Evolutionary conservation across 192 early-diverging fungal species (phyloP).

Genomic region (Coemansia sp.): DNA sequence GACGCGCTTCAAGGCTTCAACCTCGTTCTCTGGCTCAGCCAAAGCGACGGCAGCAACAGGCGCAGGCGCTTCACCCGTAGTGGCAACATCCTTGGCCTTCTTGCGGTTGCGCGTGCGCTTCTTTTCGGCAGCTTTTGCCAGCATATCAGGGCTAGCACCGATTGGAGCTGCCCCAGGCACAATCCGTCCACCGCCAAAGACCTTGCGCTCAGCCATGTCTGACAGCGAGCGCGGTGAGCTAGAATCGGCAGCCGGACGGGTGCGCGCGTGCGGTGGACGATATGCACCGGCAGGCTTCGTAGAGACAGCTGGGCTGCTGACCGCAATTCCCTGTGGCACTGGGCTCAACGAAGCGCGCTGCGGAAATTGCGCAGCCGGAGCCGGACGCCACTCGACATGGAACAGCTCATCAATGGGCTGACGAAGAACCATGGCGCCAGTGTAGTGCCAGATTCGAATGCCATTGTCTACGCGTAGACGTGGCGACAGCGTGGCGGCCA

Average conservation of each 20-base stretch:
- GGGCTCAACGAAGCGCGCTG: slow-evolving; percentile 78
- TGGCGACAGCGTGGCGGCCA: slow-evolving; percentile 90
- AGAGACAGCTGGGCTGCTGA: slow-evolving; percentile 42
- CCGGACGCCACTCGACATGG: slow-evolving; percentile 75
- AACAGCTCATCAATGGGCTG: slow-evolving; percentile 84
- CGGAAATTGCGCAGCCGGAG: slow-evolving; percentile 65
- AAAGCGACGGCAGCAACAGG: slow-evolving; percentile 1
- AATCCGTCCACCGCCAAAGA: slow-evolving; percentile 10
- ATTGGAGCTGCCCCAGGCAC: slow-evolving; percentile 40
- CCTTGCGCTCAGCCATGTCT: slow-evolving; percentile 37
- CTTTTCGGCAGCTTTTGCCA: slow-evolving; percentile 46
- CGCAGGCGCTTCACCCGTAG: slow-evolving; percentile 19
- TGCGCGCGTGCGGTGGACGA: slow-evolving; percentile 69
- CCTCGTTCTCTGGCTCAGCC: slow-evolving; percentile 11
- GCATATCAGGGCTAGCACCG: slow-evolving; percentile 27
- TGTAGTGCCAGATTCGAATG: slow-evolving; percentile 95
- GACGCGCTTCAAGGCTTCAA: slow-evolving; percentile 84
- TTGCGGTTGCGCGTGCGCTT: slow-evolving; percentile 81
- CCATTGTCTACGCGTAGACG: slow-evolving; percentile 98
- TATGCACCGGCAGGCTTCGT: slow-evolving; percentile 63
- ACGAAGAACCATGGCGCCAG: slow-evolving; percentile 76
- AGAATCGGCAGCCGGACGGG: slow-evolving; percentile 20
- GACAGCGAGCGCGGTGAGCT: slow-evolving; percentile 41
- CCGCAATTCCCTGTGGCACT: slow-evolving; percentile 58
- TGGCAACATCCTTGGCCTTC: slow-evolving; percentile 58